A percentile compares a stretch with the other conserved stretches of the same genome.
Evolutionary conservation across 1,139 yeast genomes (phyloP).

Genomic region (Pichia terricola): DNA sequence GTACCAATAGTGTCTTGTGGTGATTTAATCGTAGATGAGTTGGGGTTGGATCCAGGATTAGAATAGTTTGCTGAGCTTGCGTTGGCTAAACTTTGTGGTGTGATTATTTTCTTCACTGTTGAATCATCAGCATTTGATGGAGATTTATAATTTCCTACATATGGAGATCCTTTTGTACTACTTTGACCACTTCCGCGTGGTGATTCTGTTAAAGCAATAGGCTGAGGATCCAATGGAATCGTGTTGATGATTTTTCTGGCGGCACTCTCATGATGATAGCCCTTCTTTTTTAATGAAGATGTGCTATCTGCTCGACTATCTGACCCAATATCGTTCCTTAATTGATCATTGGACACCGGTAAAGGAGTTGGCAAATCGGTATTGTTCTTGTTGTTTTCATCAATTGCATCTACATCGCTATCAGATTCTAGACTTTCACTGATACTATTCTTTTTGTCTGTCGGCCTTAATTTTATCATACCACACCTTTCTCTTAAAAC

Average conservation of each 20-base stretch:
- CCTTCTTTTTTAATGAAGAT: slow-evolving; percentile 11
- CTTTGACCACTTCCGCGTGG: slow-evolving; percentile 15
- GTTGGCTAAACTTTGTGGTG: slow-evolving; percentile 7
- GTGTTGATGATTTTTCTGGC: slow-evolving; percentile 69
- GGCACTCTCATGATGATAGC: slow-evolving; percentile 51
- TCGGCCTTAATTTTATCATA: slow-evolving; percentile 50
- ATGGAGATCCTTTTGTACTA: slow-evolving; percentile 19
- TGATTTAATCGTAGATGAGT: neutral
- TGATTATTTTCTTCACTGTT: slow-evolving; percentile 4
- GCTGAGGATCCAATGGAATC: slow-evolving; percentile 75
- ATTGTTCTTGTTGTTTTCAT: slow-evolving; percentile 15
- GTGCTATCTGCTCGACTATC: slow-evolving; percentile 4
- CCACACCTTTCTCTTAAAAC: slow-evolving; percentile 80
- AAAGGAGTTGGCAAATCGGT: slow-evolving; percentile 20
- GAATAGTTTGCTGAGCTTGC: neutral
- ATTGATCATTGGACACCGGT: slow-evolving; percentile 4
- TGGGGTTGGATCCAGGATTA: neutral
- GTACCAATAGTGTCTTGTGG: neutral
- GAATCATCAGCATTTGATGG: slow-evolving; percentile 3
- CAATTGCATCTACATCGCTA: slow-evolving; percentile 14
- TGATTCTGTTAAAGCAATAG: slow-evolving; percentile 33
- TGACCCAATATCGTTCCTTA: neutral
- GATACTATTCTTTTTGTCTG: slow-evolving; percentile 17
- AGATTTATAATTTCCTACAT: slow-evolving; percentile 9
- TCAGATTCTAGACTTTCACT: slow-evolving; percentile 23